Evolutionary conservation across 2,329 filamentous ascomycete genomes (phyloP).

Genomic region (Cladosporium sp.): DNA sequence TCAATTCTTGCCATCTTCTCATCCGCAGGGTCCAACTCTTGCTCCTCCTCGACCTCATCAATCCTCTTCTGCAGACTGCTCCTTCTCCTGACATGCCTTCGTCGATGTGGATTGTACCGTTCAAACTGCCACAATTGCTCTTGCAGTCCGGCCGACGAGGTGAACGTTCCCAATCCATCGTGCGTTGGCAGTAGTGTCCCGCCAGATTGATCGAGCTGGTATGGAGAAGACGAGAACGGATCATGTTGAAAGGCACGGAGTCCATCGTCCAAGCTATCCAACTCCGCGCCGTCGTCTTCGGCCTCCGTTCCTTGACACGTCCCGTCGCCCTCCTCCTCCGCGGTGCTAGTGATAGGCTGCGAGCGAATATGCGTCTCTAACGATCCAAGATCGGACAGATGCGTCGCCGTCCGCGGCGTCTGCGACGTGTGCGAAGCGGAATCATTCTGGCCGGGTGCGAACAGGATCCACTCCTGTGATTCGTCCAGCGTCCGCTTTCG

Average conservation of each 20-base stretch:
- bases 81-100: constrained; percentile 50
- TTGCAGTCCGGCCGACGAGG: constrained; percentile 55
- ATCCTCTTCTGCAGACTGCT: constrained; percentile 57
- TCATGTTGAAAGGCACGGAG: constrained; percentile 82
- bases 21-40: constrained; percentile 53
- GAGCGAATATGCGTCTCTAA: constrained; percentile 66
- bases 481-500: constrained; percentile 56
- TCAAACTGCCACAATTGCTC: constrained; percentile 89
- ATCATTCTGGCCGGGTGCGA: constrained; percentile 60
- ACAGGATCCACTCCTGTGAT: constrained; percentile 93
- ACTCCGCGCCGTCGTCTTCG: constrained; percentile 65
- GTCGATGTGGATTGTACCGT: constrained; percentile 69
- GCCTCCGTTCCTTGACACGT: constrained; percentile 23
- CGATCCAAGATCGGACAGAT: constrained; percentile 76
- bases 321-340: constrained; percentile 34
- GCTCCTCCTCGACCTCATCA: constrained; percentile 50
- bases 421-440: constrained; percentile 62
- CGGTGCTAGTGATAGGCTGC: constrained; percentile 39
- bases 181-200: constrained; percentile 80
- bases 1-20: constrained; percentile 84
- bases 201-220: constrained; percentile 51
- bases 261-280: constrained; percentile 91
- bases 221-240: constrained; percentile 40
- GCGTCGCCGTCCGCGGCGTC: constrained; percentile 65
- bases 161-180: constrained; percentile 87